phyloP scores from a whole-genome alignment of 768 basidiomycete genomes.

The Tulasnella sp. region DNA sequence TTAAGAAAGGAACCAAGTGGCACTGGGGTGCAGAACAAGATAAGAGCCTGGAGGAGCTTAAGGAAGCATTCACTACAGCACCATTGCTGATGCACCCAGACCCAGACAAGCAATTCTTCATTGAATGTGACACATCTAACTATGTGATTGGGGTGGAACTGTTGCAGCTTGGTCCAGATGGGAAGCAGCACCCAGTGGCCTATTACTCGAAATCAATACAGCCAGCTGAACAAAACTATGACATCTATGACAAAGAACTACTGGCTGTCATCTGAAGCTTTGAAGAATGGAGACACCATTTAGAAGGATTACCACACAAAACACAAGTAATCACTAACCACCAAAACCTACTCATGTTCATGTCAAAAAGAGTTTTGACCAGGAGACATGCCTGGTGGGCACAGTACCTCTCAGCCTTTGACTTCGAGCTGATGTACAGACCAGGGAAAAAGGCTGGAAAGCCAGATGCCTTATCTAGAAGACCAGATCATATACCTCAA shows the following conservation, averaged over 20 bases:
- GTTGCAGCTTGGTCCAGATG: neutral
- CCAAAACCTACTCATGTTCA: neutral
- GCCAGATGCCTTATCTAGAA: neutral
- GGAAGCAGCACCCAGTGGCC: conserved; percentile 13
- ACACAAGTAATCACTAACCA: neutral
- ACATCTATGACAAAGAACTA: conserved; percentile 26
- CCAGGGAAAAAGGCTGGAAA: neutral
- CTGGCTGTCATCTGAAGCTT: conserved; percentile 21
- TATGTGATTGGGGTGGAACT: neutral
- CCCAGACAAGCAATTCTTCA: neutral
- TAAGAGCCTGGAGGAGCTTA: neutral
- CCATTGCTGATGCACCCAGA: neutral
- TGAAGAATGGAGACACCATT: neutral
- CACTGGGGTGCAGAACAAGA: neutral
- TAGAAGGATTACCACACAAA: neutral
- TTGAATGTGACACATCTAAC: neutral
- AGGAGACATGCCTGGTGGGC: neutral
- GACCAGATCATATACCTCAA: neutral
- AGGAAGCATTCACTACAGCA: neutral
- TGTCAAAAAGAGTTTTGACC: neutral
- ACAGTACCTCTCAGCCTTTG: neutral
- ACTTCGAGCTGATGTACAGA: neutral
- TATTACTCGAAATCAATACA: conserved; percentile 5
- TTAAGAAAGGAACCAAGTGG: neutral
- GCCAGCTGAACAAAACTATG: conserved; percentile 18